Percentiles rank a stretch among this genome's conserved stretches.
Evolutionary conservation across 2,329 filamentous ascomycete genomes (phyloP).

Genomic region (Exophiala sp.): DNA sequence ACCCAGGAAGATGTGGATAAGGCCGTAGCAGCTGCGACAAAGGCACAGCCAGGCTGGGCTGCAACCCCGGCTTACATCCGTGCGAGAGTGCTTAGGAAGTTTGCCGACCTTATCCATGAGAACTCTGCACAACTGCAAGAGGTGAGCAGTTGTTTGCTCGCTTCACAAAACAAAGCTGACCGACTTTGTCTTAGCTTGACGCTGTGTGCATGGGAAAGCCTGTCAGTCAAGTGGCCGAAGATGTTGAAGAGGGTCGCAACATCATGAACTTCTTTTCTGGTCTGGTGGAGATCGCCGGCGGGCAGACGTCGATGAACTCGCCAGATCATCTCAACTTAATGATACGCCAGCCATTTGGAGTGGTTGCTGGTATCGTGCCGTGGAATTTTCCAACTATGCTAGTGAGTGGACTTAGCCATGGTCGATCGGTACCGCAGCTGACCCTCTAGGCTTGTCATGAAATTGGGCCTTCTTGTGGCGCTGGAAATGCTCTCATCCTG

Average conservation of each 20-base stretch:
- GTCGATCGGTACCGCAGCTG: neutral
- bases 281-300: conserved; percentile 2
- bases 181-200: conserved; percentile 55
- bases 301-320: neutral
- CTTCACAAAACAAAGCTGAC: neutral
- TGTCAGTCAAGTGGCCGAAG: conserved; percentile 50
- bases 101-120: conserved; percentile 58
- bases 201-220: conserved; percentile 80
- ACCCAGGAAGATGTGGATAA: neutral
- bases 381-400: conserved; percentile 38
- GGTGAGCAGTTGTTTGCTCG: neutral
- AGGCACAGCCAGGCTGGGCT: conserved; percentile 33
- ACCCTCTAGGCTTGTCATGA: conserved; percentile 45
- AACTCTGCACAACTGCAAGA: conserved; percentile 57
- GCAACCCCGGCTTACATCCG: conserved; percentile 28
- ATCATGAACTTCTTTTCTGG: conserved; percentile 11
- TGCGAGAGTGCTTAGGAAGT: conserved; percentile 27
- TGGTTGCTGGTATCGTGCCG: conserved; percentile 38
- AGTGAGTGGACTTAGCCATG: conserved; percentile 1
- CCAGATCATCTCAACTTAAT: conserved; percentile 22
- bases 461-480: conserved; percentile 49
- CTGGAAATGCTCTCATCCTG: conserved; percentile 57
- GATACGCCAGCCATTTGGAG: conserved; percentile 34
- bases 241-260: conserved; percentile 3
- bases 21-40: conserved; percentile 35